Evolutionary conservation across 2,329 filamentous ascomycete species (phyloP).

Genomic region (Xenosphaeropsis pyriputrescens): DNA sequence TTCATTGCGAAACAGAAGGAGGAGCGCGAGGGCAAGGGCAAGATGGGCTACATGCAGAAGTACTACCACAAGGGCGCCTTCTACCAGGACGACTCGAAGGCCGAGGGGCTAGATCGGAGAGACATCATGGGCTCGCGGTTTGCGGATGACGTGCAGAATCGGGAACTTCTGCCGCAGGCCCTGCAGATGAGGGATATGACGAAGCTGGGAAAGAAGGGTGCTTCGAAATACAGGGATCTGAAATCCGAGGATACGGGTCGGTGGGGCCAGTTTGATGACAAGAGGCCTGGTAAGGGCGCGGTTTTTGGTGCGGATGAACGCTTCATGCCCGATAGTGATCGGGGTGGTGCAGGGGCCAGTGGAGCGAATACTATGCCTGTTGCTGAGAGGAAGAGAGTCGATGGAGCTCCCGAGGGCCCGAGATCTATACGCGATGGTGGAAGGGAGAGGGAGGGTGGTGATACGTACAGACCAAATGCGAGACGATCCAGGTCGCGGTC

Average conservation of each 20-base stretch:
- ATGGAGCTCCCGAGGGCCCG: slow-evolving; percentile 16
- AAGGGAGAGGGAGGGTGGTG: slow-evolving; percentile 17
- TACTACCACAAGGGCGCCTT: slow-evolving; percentile 97
- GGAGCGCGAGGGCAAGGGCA: slow-evolving; percentile 52
- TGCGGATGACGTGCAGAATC: slow-evolving; percentile 69
- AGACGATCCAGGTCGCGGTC: slow-evolving; percentile 35
- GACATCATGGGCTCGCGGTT: slow-evolving; percentile 79
- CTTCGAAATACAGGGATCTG: slow-evolving; percentile 80
- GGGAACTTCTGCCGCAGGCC: slow-evolving; percentile 75
- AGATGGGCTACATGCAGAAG: slow-evolving; percentile 82
- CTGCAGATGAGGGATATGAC: slow-evolving; percentile 91
- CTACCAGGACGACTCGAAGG: slow-evolving; percentile 69
- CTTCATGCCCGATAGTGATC: slow-evolving; percentile 49
- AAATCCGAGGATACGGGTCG: slow-evolving; percentile 79
- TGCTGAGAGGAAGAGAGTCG: slow-evolving; percentile 33
- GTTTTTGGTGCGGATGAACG: slow-evolving; percentile 43
- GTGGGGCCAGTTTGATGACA: slow-evolving; percentile 57
- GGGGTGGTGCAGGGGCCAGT: slow-evolving; percentile 30
- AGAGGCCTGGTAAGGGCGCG: slow-evolving; percentile 21
- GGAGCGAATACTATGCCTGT: slow-evolving; percentile 61
- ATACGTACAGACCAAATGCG: slow-evolving; percentile 15
- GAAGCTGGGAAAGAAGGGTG: slow-evolving; percentile 81
- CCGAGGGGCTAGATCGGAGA: slow-evolving; percentile 60
- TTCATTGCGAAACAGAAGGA: slow-evolving; percentile 32
- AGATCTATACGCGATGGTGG: slow-evolving; percentile 14